These are phyloP conservation scores for Fusarium nematophilum DNA, from an alignment of 2,329 filamentous ascomycete genomes.

Conservation along the genomic window DNA sequence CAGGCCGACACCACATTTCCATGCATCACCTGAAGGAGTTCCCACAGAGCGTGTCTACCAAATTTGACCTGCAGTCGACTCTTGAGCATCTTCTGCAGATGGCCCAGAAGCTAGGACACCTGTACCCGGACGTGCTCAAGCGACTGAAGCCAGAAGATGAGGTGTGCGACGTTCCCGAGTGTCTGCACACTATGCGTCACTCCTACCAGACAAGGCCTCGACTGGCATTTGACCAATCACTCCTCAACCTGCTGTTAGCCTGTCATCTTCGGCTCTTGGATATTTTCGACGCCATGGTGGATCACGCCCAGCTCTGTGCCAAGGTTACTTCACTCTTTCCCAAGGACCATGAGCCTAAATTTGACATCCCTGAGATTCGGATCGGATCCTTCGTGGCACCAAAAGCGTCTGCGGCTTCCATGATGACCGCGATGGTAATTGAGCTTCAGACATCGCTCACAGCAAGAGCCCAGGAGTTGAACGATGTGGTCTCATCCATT, in stretches of 20 bases:
- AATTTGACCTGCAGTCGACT: slow-evolving; percentile 39
- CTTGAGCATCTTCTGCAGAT: slow-evolving; percentile 51
- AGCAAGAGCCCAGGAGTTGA: slow-evolving; percentile 26
- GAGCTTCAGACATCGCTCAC: slow-evolving; percentile 46
- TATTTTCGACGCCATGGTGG: slow-evolving; percentile 50
- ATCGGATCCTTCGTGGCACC: slow-evolving; percentile 54
- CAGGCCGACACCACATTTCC: slow-evolving; percentile 35
- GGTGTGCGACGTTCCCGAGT: slow-evolving; percentile 47
- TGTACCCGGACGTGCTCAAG: slow-evolving; percentile 49
- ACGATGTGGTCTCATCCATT: slow-evolving; percentile 9
- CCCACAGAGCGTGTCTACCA: slow-evolving; percentile 37
- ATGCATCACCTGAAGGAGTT: slow-evolving; percentile 38
- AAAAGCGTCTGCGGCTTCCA: slow-evolving; percentile 46
- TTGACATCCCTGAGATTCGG: slow-evolving; percentile 54
- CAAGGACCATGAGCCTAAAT: slow-evolving; percentile 43
- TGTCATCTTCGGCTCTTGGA: slow-evolving; percentile 54
- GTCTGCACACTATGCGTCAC: slow-evolving; percentile 45
- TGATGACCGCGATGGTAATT: slow-evolving; percentile 48
- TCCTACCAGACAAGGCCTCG: slow-evolving; percentile 21
- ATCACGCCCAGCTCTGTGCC: slow-evolving; percentile 48
- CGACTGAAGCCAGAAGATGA: slow-evolving; percentile 9
- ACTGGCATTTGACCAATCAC: slow-evolving; percentile 47
- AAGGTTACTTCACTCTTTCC: slow-evolving; percentile 44
- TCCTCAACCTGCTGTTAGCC: slow-evolving; percentile 51
- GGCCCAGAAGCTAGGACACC: slow-evolving; percentile 49